phyloP scores from a whole-genome alignment of 1,284 basidiomycete genomes.

The Sporisorium reilianum region DNA sequence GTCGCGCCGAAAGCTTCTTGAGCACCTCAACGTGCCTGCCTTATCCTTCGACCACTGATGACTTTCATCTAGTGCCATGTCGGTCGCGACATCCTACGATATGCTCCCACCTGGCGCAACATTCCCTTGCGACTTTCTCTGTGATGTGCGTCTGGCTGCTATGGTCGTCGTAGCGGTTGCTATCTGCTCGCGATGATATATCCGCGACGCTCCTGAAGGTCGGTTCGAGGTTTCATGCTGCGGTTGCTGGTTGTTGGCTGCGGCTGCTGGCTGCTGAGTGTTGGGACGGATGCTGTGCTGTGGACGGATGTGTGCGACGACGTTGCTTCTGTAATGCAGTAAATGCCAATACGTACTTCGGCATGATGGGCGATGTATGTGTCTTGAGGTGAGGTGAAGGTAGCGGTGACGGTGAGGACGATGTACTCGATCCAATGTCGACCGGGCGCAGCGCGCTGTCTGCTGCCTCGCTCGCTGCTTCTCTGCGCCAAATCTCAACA shows the following conservation, averaged over 20 bases:
- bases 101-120: not conserved
- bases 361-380: constrained; percentile 64
- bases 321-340: constrained; percentile 12
- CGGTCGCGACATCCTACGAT: not conserved
- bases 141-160: not conserved
- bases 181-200: not conserved
- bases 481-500: too few relatives aligned
- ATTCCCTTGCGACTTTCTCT: not conserved
- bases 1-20: not conserved
- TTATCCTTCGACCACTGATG: not conserved
- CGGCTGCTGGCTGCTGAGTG: constrained; percentile 1
- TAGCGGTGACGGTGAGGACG: constrained; percentile 38
- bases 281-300: not conserved
- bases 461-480: constrained; percentile 3
- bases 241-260: not conserved
- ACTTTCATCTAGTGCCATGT: not conserved
- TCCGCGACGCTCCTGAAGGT: not conserved
- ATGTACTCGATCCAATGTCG: constrained; percentile 22
- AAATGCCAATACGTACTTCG: constrained; percentile 56
- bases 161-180: not conserved
- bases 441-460: not conserved
- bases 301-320: constrained; percentile 15
- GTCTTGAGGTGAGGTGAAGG: constrained; percentile 43
- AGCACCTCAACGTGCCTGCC: too few relatives aligned
- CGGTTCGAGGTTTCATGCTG: constrained; percentile 2